Evolutionary conservation across 106 monocot genomes (phyloP), one percentile per base, ranked within the genome.

Genomic region (Agapanthus africanus): DNA sequence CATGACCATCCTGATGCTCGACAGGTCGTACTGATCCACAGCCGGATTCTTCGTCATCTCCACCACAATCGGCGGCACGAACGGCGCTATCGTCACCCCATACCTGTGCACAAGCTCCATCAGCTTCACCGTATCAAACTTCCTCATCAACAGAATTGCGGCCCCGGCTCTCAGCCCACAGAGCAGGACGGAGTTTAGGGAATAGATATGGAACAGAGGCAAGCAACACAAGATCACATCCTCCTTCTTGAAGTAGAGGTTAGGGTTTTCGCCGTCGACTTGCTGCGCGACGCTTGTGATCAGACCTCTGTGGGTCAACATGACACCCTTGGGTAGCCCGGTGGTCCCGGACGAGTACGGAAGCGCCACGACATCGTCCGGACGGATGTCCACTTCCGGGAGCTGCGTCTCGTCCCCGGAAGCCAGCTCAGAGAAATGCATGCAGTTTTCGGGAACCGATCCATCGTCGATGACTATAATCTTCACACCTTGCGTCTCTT

Each of bases 301-400:
- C 27, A 89, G 79, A 21, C 79, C 76, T 38, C 79, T 26, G 73
- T 93, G 93, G 11, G 89, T 94, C 28, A 94, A 82, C 87, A 94
- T 90, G 42, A 90, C 94, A 7, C 94, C 94, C 64, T 94, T 94
- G 4, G 94, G 94, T 3, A 94, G 72, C 26, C 94, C 94, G 14
- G 94, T 94, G 6, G 94, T 94, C 13, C 94, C 94, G 15, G 94
- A 94, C 10, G 87, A 87, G 85, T 77, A 94, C 2, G 94, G 94
- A 39, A 94, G 80, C 47, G 94, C 90, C 30, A 90, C 90, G 40
- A 85, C 85, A 64, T 94, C 87, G 44, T 87, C 81, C 6, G 90
- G 74, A 2, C 73, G 19, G 11, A 90, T 80, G 23, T 78, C 67
- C 11, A 83, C 81, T 11, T 81, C 77, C 18, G 84, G 79, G 0